A percentile compares a stretch with the other conserved stretches of the same genome.
Evolutionary conservation across 805 yeast genomes (phyloP).

Genomic region (Ogataea paraovalis): DNA sequence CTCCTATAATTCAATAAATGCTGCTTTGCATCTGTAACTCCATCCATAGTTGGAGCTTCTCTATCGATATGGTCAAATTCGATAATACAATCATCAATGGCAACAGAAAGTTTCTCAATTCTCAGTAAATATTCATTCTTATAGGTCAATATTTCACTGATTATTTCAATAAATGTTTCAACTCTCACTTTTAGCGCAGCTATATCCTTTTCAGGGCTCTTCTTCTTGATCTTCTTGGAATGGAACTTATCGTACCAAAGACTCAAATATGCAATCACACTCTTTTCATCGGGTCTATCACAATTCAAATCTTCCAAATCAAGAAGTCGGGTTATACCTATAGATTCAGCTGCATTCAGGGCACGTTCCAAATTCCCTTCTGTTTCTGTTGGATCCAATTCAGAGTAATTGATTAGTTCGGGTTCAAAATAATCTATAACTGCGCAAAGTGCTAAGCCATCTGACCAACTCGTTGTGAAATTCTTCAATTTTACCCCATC

Average conservation of each 20-base stretch:
- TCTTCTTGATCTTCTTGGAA: conserved; percentile 3
- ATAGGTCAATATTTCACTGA: conserved; percentile 15
- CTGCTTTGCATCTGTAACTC: conserved; percentile 1
- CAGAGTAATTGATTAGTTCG: conserved; percentile 34
- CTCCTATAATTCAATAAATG: conserved; percentile 7
- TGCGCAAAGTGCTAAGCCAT: conserved; percentile 47
- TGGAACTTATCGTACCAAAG: conserved; percentile 51
- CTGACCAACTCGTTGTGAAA: conserved; percentile 54
- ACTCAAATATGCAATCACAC: conserved; percentile 53
- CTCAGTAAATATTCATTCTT: conserved; percentile 15
- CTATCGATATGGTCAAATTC: conserved; percentile 8
- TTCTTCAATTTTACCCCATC: conserved; percentile 38
- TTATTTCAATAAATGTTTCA: conserved; percentile 25
- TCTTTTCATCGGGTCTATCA: conserved; percentile 54
- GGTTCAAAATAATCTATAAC: conserved; percentile 40
- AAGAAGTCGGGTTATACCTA: conserved; percentile 49
- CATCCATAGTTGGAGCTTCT: neutral
- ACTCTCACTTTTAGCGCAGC: conserved; percentile 15
- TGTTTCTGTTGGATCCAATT: conserved; percentile 26
- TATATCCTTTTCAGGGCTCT: conserved; percentile 4
- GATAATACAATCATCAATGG: conserved; percentile 11
- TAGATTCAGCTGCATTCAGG: conserved; percentile 39
- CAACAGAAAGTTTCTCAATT: conserved; percentile 12
- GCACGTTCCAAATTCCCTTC: conserved; percentile 34
- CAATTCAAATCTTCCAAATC: conserved; percentile 52